Evolutionary conservation across 495 filamentous ascomycete genomes (phyloP).

Genomic region (Penicillium canariense): DNA sequence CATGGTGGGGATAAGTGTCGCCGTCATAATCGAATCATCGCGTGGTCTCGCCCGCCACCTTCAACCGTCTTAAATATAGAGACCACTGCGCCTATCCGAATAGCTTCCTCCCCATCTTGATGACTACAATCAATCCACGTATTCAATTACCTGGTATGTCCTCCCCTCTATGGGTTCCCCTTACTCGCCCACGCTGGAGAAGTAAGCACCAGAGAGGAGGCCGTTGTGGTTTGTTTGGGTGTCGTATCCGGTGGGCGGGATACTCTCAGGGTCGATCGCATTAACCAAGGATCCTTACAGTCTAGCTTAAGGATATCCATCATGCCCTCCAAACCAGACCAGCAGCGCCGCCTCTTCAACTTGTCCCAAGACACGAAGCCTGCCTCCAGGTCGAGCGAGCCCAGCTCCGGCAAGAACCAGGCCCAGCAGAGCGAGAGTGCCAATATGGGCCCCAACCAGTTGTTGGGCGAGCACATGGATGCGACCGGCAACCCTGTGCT

Average conservation of each 20-base stretch:
- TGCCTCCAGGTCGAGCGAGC: conserved; percentile 2
- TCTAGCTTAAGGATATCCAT: conserved; percentile 2
- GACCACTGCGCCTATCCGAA: not conserved
- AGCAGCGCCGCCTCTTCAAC: conserved; percentile 24
- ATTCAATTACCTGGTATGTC: conserved; percentile 7
- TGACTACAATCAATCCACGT: not conserved
- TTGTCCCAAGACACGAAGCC: conserved; percentile 24
- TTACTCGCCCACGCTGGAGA: not conserved
- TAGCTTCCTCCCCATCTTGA: not conserved
- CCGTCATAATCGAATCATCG: conserved; percentile 31
- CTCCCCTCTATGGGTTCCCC: not conserved
- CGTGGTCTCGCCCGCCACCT: conserved; percentile 18
- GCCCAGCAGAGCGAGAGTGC: conserved; percentile 11
- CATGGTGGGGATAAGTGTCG: conserved; percentile 21
- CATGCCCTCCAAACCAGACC: conserved; percentile 36
- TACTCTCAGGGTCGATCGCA: not conserved
- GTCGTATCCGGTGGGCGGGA: not conserved
- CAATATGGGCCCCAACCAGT: conserved; percentile 29
- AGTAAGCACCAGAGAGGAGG: not conserved
- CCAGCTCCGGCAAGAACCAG: conserved; percentile 10
- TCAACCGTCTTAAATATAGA: conserved; percentile 15
- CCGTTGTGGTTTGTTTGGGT: not conserved
- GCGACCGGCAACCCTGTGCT: conserved; percentile 35
- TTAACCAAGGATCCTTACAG: not conserved
- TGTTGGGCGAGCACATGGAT: conserved; percentile 33